Conservation (phyloP, 2,329 filamentous ascomycete species). For the Diaporthe vaccinii region DNA sequence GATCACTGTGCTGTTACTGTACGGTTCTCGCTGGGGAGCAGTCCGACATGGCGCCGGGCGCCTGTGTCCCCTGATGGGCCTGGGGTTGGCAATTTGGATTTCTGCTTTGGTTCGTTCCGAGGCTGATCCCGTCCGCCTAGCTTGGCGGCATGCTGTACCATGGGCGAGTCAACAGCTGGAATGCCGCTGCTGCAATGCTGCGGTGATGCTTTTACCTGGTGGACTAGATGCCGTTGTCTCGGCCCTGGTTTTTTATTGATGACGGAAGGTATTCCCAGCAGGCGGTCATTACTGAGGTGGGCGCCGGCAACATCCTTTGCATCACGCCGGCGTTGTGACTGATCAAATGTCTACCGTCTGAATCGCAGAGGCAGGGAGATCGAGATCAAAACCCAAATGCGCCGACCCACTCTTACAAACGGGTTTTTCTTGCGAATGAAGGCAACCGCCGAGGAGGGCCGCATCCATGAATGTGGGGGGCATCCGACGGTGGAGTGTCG, state of each 20-base stretch:
- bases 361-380: conserved; percentile 32
- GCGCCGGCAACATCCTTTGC: conserved; percentile 28
- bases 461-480: conserved; percentile 17
- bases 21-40: conserved; percentile 1
- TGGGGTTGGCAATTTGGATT: conserved; percentile 6
- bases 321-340: conserved; percentile 23
- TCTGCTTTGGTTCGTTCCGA: conserved; percentile 16
- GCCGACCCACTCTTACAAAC: conserved; percentile 24
- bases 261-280: not conserved
- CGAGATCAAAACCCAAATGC: conserved; percentile 28
- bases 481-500: conserved; percentile 9
- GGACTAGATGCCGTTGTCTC: not conserved
- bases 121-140: conserved; percentile 17
- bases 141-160: conserved; percentile 19
- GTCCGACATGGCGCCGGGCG: not conserved
- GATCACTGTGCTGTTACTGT: conserved; percentile 21
- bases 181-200: conserved; percentile 2
- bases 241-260: not conserved
- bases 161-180: not conserved
- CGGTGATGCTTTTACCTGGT: not conserved
- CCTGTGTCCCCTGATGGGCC: conserved; percentile 2
- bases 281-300: not conserved
- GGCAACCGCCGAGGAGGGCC: conserved; percentile 23
- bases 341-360: conserved; percentile 35
- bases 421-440: conserved; percentile 27